A percentile compares a stretch with the other conserved stretches of the same genome.
phyloP scores from a whole-genome alignment of 1,139 yeast genomes.

The Candida freyschussii region DNA sequence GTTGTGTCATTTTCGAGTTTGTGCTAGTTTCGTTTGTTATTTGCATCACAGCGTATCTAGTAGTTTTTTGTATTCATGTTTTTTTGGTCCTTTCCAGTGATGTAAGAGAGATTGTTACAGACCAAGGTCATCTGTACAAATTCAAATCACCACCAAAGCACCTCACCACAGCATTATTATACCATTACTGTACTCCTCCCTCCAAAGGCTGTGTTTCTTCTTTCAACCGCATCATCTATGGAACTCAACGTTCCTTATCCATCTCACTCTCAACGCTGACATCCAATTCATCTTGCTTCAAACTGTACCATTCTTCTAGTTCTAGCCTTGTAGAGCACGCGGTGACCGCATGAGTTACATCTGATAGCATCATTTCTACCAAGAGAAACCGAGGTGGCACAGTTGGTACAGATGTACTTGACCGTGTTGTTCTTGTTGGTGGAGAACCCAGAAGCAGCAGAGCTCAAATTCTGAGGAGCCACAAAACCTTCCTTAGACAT shows the following conservation, averaged over 20 bases:
- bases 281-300: slow-evolving; percentile 22
- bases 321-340: slow-evolving; percentile 95
- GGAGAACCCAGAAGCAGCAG: slow-evolving; percentile 64
- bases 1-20: too few relatives aligned
- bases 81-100: too few relatives aligned
- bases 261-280: not conserved
- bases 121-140: too few relatives aligned
- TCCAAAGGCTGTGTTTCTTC: too few relatives aligned
- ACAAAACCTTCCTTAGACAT: slow-evolving; percentile 90
- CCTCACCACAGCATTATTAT: too few relatives aligned
- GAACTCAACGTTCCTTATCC: not conserved
- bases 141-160: too few relatives aligned
- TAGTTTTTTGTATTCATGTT: too few relatives aligned
- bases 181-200: too few relatives aligned
- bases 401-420: slow-evolving; percentile 92
- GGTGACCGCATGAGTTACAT: slow-evolving; percentile 97
- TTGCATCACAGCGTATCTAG: too few relatives aligned
- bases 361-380: slow-evolving; percentile 95
- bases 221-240: too few relatives aligned
- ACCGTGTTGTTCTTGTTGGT: slow-evolving; percentile 80
- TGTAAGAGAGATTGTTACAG: too few relatives aligned
- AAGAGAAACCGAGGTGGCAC: slow-evolving; percentile 84
- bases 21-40: too few relatives aligned
- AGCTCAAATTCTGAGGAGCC: slow-evolving; percentile 75
- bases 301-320: slow-evolving; percentile 79